A percentile compares a stretch with the other conserved stretches of the same genome.
These are phyloP conservation scores for Apiotrichum gamsii DNA, from an alignment of 1,284 basidiomycete genomes.

Conservation along the genomic window DNA sequence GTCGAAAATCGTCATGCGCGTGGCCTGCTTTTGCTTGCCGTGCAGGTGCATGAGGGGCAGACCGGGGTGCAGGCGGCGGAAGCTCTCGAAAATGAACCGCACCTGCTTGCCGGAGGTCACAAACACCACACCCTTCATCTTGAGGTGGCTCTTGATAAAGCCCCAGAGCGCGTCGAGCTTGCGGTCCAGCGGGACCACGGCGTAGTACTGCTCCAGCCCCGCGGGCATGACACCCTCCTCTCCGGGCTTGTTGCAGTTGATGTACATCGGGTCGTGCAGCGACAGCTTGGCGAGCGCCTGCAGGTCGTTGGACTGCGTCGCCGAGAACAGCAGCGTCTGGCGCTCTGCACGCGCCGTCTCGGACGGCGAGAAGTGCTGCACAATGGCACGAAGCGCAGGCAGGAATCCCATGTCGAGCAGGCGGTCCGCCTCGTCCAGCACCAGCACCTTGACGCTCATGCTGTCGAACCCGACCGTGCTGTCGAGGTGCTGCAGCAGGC, in stretches of 20 bases:
- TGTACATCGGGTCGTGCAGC: slow-evolving; percentile 72
- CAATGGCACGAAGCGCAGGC: slow-evolving; percentile 79
- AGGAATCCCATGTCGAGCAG: slow-evolving; percentile 96
- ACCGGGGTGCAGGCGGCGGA: slow-evolving; percentile 91
- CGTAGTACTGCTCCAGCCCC: slow-evolving; percentile 85
- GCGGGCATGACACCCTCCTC: slow-evolving; percentile 57
- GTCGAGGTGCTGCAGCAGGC: slow-evolving; percentile 95
- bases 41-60: slow-evolving; percentile 84
- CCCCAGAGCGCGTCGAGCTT: slow-evolving; percentile 91
- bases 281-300: slow-evolving; percentile 83
- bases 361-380: slow-evolving; percentile 57
- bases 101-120: slow-evolving; percentile 87
- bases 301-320: slow-evolving; percentile 90
- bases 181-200: slow-evolving; percentile 71
- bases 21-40: slow-evolving; percentile 93
- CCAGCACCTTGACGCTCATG: slow-evolving; percentile 84
- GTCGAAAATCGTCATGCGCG: slow-evolving; percentile 73
- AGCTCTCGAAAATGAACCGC: slow-evolving; percentile 93
- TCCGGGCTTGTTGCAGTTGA: slow-evolving; percentile 57
- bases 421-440: slow-evolving; percentile 94
- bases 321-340: slow-evolving; percentile 93
- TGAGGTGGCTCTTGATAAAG: slow-evolving; percentile 91
- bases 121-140: slow-evolving; percentile 89
- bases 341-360: slow-evolving; percentile 63
- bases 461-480: slow-evolving; percentile 93